Evolutionary conservation across 176 grass and related monocot species (phyloP).

Genomic region (Zizania latifolia): DNA sequence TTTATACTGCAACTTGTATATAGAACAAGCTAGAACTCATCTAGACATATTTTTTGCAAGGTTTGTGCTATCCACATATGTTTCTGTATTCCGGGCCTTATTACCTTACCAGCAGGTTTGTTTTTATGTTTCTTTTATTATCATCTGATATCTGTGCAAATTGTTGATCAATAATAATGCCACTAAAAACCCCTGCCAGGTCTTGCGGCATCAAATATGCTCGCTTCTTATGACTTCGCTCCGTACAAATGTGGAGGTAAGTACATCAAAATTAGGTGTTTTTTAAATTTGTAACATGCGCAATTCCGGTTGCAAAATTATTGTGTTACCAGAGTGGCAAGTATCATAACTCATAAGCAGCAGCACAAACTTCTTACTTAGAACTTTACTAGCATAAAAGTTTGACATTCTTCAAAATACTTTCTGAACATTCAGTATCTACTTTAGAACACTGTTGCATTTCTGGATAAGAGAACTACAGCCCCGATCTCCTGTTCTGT

Average conservation of each 20-base stretch:
- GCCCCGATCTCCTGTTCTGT: no score
- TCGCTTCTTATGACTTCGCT: constrained; percentile 99
- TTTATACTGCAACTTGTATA: not conserved
- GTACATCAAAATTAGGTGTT: constrained; percentile 14
- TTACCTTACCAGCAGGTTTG: constrained; percentile 83
- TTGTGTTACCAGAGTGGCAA: not conserved
- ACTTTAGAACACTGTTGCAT: constrained; percentile 2
- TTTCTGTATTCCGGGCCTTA: constrained; percentile 70
- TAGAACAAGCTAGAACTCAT: constrained; percentile 10
- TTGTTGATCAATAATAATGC: constrained; percentile 3
- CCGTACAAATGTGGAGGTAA: constrained; percentile 89
- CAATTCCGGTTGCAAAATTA: constrained; percentile 10
- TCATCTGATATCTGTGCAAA: constrained; percentile 18
- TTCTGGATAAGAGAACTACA: no score
- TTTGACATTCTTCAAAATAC: constrained; percentile 11
- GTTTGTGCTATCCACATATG: constrained; percentile 91
- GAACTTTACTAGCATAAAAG: constrained; percentile 12
- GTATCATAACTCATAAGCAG: constrained; percentile 1
- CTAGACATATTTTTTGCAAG: constrained; percentile 44
- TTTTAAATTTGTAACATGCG: not conserved
- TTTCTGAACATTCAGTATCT: not conserved
- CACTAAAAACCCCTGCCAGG: constrained; percentile 55
- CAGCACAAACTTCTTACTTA: not conserved
- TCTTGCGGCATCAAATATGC: constrained; percentile 91
- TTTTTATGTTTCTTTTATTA: constrained; percentile 18